Percentiles rank a stretch among this genome's conserved stretches.
These are phyloP conservation scores for Pythium phragmiticola DNA, from an alignment of 352 stramenopile genomes.

Conservation along the genomic window DNA sequence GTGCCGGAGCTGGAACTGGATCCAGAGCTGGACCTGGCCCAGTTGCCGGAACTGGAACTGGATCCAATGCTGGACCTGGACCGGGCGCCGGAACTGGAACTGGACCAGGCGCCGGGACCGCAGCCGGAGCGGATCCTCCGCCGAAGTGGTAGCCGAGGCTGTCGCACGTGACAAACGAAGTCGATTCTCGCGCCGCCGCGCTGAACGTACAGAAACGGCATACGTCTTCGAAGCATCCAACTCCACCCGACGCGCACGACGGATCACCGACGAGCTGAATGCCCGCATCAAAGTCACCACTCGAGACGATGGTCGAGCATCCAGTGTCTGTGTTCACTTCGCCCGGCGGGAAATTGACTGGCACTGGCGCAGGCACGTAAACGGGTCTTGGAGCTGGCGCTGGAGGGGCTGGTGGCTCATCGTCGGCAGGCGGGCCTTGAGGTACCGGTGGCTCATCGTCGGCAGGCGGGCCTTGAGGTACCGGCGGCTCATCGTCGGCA, in stretches of 20 bases:
- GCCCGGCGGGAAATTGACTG: not conserved
- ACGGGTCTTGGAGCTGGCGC: not conserved
- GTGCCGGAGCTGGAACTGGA: not conserved
- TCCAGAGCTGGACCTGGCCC: not conserved
- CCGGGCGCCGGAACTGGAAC: not conserved
- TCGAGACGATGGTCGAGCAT: not conserved
- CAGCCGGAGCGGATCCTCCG: too few species aligned
- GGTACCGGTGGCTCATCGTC: too few species aligned
- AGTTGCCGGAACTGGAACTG: not conserved
- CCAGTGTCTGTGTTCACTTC: not conserved
- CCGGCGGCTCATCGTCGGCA: too few species aligned
- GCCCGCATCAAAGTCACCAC: constrained; percentile 16
- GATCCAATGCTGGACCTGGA: not conserved
- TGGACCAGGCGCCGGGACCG: not conserved
- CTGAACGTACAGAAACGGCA: constrained; percentile 36
- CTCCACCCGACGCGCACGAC: constrained; percentile 10
- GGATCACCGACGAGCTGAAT: constrained; percentile 28
- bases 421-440: too few species aligned
- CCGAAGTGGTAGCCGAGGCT: constrained; percentile 12
- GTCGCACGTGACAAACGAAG: constrained; percentile 9
- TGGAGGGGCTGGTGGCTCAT: too few species aligned
- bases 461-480: too few species aligned
- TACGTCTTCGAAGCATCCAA: constrained; percentile 18
- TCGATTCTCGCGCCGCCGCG: constrained; percentile 7
- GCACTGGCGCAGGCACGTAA: not conserved